Conservation (phyloP, 495 filamentous ascomycete species). For the Clohesyomyces aquaticus region DNA sequence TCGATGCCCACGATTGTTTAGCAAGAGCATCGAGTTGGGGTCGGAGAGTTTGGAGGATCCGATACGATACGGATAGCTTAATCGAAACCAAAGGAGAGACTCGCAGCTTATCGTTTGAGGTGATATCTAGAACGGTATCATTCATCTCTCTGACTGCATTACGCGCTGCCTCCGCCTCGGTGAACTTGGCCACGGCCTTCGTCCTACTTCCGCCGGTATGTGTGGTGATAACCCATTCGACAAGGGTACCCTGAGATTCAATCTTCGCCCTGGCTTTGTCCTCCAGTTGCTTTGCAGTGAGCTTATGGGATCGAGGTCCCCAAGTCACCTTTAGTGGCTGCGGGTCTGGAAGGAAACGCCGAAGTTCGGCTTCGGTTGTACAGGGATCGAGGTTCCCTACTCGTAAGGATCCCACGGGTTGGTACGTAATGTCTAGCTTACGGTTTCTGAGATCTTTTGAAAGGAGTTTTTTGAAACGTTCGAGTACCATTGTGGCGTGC, state of each 20-base stretch:
- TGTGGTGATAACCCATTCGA: constrained; percentile 13
- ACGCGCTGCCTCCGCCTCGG: constrained; percentile 23
- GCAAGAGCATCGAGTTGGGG: constrained; percentile 16
- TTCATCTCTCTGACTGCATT: constrained; percentile 24
- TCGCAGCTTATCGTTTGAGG: constrained; percentile 19
- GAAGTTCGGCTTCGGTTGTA: constrained; percentile 10
- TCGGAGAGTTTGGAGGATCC: constrained; percentile 15
- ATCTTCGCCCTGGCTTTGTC: constrained; percentile 6
- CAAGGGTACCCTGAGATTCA: constrained; percentile 18
- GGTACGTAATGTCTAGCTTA: constrained; percentile 19
- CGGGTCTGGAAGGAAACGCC: constrained; percentile 10
- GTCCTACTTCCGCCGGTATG: neutral
- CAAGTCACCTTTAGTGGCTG: constrained; percentile 14
- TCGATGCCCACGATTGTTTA: constrained; percentile 12
- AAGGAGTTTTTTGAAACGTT: neutral
- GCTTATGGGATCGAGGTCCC: constrained; percentile 11
- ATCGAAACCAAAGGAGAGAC: constrained; percentile 26
- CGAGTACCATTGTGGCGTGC: neutral
- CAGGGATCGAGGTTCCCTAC: constrained; percentile 20
- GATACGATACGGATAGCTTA: constrained; percentile 25
- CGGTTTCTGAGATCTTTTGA: constrained; percentile 8
- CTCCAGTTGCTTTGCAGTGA: constrained; percentile 14
- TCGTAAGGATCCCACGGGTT: constrained; percentile 7
- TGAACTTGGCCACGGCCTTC: constrained; percentile 30
- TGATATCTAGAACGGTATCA: constrained; percentile 9